Evolutionary conservation across 108 stramenopile genomes (phyloP).

Genomic region (Stephanodiscus triporus): DNA sequence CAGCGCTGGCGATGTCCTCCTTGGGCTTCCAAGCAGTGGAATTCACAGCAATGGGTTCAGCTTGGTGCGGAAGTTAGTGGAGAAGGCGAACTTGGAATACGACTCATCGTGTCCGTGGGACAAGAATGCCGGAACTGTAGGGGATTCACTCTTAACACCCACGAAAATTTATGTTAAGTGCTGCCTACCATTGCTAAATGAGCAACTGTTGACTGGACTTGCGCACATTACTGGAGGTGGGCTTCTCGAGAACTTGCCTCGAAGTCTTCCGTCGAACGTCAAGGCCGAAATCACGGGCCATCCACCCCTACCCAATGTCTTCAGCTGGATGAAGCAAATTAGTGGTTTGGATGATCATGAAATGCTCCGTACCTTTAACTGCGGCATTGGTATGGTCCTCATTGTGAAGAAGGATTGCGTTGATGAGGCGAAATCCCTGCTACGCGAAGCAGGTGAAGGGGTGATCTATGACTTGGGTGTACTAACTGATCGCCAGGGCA

Average conservation of each 20-base stretch:
- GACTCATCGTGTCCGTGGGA: conserved; percentile 92
- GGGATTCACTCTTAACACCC: conserved; percentile 90
- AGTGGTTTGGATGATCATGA: conserved; percentile 91
- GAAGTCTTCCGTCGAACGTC: conserved; percentile 85
- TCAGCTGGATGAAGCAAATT: conserved; percentile 92
- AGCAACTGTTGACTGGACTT: conserved; percentile 84
- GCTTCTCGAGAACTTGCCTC: conserved; percentile 95
- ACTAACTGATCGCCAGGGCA: conserved; percentile 55
- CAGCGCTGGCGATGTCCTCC: conserved; percentile 86
- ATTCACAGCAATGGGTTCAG: conserved; percentile 99
- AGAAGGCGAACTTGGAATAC: conserved; percentile 85
- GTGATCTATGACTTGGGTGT: conserved; percentile 77
- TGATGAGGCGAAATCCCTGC: conserved; percentile 67
- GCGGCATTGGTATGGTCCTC: conserved; percentile 96
- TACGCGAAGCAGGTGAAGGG: conserved; percentile 72
- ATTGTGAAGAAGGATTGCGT: conserved; percentile 78
- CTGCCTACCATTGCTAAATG: conserved; percentile 86
- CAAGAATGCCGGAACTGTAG: conserved; percentile 67
- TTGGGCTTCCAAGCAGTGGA: conserved; percentile 93
- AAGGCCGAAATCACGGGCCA: conserved; percentile 88
- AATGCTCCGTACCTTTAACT: conserved; percentile 97
- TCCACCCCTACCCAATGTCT: conserved; percentile 86
- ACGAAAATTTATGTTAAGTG: conserved; percentile 96
- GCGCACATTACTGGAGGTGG: conserved; percentile 99
- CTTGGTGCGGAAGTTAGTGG: conserved; percentile 91